phyloP scores from a whole-genome alignment of 768 basidiomycete species.

The Mycena floridula region DNA sequence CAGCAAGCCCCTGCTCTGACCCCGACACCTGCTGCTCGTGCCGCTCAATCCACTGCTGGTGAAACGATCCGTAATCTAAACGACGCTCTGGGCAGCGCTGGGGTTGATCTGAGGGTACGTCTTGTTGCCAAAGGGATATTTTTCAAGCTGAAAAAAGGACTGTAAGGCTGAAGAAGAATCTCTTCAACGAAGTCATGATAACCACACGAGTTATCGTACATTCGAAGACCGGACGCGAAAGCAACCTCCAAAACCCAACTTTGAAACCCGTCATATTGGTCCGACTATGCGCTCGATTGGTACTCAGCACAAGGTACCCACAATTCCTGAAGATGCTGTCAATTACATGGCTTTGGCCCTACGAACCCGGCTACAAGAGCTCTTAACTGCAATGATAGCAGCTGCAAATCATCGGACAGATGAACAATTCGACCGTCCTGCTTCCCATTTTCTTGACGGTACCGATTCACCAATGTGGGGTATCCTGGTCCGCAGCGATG shows the following conservation, averaged over 20 bases:
- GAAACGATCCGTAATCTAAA: slow-evolving; percentile 35
- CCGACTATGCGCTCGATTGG: slow-evolving; percentile 64
- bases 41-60: slow-evolving; percentile 1
- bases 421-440: slow-evolving; percentile 60
- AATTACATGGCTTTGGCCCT: slow-evolving; percentile 78
- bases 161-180: slow-evolving; percentile 80
- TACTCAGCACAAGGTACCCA: slow-evolving; percentile 60
- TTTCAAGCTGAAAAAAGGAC: not conserved
- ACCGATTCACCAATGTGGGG: slow-evolving; percentile 70
- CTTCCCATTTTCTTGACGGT: slow-evolving; percentile 59
- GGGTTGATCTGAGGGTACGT: slow-evolving; percentile 75
- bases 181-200: slow-evolving; percentile 59
- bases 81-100: slow-evolving; percentile 81
- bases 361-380: slow-evolving; percentile 65
- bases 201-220: slow-evolving; percentile 54
- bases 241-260: slow-evolving; percentile 63
- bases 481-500: slow-evolving; percentile 68
- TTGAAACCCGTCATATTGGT: slow-evolving; percentile 61
- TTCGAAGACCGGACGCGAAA: slow-evolving; percentile 78
- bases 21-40: slow-evolving; percentile 14
- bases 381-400: slow-evolving; percentile 60
- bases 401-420: slow-evolving; percentile 67
- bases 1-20: slow-evolving; percentile 11
- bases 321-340: slow-evolving; percentile 63
- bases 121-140: not conserved